A percentile compares a stretch with the other conserved stretches of the same genome.
Evolutionary conservation across 176 grass and related monocot genomes (phyloP).

Genomic region (Oryza meridionalis): DNA sequence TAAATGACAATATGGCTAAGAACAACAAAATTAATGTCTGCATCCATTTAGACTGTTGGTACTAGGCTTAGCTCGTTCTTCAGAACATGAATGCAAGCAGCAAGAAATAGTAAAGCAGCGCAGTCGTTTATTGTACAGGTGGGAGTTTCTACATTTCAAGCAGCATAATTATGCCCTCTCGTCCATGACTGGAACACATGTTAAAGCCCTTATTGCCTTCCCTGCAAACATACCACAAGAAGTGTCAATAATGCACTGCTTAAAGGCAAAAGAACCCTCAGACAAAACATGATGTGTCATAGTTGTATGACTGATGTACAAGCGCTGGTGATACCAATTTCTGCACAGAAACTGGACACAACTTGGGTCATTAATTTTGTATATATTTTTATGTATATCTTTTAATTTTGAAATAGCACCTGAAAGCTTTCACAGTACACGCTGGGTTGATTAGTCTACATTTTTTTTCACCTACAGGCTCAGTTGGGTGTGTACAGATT

Average conservation of each 20-base stretch:
- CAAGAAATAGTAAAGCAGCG: background rate
- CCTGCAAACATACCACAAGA: constrained; percentile 35
- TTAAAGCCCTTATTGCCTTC: constrained; percentile 40
- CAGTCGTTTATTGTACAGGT: constrained; percentile 52
- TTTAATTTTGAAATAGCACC: background rate
- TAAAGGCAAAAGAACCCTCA: no score
- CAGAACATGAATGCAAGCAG: constrained; percentile 6
- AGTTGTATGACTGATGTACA: background rate
- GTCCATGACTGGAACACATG: background rate
- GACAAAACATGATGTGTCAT: background rate
- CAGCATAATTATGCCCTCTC: constrained; percentile 6
- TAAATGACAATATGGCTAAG: background rate
- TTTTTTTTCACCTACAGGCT: background rate
- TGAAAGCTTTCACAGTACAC: background rate
- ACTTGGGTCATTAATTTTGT: background rate
- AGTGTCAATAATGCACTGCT: background rate
- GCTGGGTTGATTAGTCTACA: background rate
- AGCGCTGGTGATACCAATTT: background rate
- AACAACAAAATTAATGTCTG: background rate
- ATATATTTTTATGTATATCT: background rate
- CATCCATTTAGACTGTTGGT: background rate
- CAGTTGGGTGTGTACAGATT: background rate
- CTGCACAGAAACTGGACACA: background rate
- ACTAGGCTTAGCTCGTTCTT: background rate
- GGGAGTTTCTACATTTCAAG: constrained; percentile 36